A percentile compares a stretch with the other conserved stretches of the same genome.
phyloP scores from a whole-genome alignment of 345 rosid genomes.

The Noccaea caerulescens region DNA sequence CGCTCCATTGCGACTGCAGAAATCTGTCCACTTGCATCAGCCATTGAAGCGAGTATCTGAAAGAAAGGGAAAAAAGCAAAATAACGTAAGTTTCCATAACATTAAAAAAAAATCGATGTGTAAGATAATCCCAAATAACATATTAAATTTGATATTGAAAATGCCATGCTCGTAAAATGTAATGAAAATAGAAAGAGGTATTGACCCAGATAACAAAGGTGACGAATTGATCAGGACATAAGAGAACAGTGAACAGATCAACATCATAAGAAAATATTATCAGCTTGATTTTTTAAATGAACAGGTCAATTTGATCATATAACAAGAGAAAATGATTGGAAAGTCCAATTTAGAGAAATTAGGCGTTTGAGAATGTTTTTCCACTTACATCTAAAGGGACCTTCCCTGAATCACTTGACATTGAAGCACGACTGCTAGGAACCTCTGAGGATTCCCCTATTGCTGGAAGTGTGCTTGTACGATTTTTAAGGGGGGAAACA shows the following conservation, averaged over 20 bases:
- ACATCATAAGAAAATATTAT: constrained; percentile 9
- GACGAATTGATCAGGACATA: constrained; percentile 4
- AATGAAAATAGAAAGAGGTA: constrained; percentile 13
- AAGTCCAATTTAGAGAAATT: constrained; percentile 18
- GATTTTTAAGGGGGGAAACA: constrained; percentile 58
- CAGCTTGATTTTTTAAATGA: neutral
- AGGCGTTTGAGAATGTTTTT: constrained; percentile 32
- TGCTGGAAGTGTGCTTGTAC: constrained; percentile 50
- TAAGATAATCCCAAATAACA: constrained; percentile 8
- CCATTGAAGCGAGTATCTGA: constrained; percentile 98
- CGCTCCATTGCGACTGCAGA: constrained; percentile 93
- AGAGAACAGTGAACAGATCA: constrained; percentile 2
- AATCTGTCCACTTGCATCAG: constrained; percentile 94
- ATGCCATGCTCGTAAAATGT: constrained; percentile 20
- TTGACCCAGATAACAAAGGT: constrained; percentile 15
- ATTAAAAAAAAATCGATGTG: constrained; percentile 29
- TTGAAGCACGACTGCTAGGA: constrained; percentile 60
- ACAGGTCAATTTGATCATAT: neutral
- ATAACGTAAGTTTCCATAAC: constrained; percentile 27
- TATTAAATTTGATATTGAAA: constrained; percentile 5
- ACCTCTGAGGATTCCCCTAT: constrained; percentile 62
- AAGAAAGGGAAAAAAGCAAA: constrained; percentile 27
- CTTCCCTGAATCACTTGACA: constrained; percentile 68
- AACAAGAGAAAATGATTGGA: constrained; percentile 20
- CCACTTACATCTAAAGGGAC: constrained; percentile 86